Evolutionary conservation across 805 yeast species (phyloP).

Genomic region (Lipomyces lipofer): DNA sequence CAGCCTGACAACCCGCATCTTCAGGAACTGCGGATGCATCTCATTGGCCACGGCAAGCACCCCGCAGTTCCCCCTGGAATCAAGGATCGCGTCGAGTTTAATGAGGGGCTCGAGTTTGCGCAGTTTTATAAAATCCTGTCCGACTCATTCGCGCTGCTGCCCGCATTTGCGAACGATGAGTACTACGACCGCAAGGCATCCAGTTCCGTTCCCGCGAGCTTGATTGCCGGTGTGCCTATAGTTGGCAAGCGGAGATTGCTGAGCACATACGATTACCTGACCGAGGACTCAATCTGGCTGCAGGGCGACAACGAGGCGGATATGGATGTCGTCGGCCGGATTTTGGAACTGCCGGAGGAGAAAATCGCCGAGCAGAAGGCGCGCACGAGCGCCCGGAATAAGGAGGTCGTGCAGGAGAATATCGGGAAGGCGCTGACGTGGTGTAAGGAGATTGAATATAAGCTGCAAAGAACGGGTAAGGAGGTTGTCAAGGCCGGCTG

Average conservation of each 20-base stretch:
- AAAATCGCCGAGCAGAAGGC: conserved; percentile 21
- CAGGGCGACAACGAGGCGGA: conserved; percentile 28
- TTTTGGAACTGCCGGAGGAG: conserved; percentile 20
- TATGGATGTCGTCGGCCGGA: conserved; percentile 26
- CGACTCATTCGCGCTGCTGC: conserved; percentile 27
- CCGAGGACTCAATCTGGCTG: conserved; percentile 30
- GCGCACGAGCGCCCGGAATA: conserved; percentile 13
- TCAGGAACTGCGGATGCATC: conserved; percentile 25
- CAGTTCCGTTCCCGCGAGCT: conserved; percentile 30
- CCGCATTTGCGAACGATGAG: conserved; percentile 30
- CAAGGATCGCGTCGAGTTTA: conserved; percentile 23
- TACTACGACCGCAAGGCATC: conserved; percentile 31
- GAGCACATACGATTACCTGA: conserved; percentile 26
- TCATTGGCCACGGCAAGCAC: conserved; percentile 29
- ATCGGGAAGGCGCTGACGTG: conserved; percentile 20
- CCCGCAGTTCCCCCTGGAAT: conserved; percentile 25
- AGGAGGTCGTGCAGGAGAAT: conserved; percentile 21
- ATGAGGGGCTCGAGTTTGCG: conserved; percentile 29
- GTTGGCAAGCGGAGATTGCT: conserved; percentile 26
- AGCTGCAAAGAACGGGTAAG: conserved; percentile 19
- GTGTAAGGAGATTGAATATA: conserved; percentile 14
- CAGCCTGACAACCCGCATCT: conserved; percentile 14
- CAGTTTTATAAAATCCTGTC: conserved; percentile 27
- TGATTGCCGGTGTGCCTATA: conserved; percentile 30
- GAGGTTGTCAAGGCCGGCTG: conserved; percentile 26